Conservation (phyloP, 805 yeast species). For the Candida ponderosae region DNA sequence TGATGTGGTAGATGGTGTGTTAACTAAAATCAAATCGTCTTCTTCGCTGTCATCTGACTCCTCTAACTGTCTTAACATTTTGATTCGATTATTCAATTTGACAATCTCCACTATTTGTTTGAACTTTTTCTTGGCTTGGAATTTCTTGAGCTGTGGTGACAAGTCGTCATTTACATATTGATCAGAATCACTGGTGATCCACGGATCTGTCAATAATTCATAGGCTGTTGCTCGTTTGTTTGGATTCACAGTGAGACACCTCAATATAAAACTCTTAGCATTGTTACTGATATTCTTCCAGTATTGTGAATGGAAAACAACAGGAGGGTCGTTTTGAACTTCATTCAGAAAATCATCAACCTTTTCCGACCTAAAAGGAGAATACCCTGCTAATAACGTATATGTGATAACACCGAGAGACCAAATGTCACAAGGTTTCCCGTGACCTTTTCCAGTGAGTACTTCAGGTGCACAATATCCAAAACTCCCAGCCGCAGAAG, state of each 20-base stretch:
- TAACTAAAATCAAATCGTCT: slow-evolving; percentile 22
- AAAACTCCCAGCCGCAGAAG: slow-evolving; percentile 79
- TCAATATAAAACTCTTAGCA: slow-evolving; percentile 72
- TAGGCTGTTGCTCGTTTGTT: slow-evolving; percentile 59
- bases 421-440: slow-evolving; percentile 96
- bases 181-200: slow-evolving; percentile 54
- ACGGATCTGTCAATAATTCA: slow-evolving; percentile 59
- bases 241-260: slow-evolving; percentile 65
- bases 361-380: slow-evolving; percentile 83
- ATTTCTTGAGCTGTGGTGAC: slow-evolving; percentile 71
- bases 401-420: slow-evolving; percentile 89
- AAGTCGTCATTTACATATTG: slow-evolving; percentile 49
- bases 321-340: slow-evolving; percentile 56
- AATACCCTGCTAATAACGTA: slow-evolving; percentile 84
- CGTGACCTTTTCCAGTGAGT: slow-evolving; percentile 74
- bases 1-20: slow-evolving; percentile 14
- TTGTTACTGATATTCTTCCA: slow-evolving; percentile 77
- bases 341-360: slow-evolving; percentile 77
- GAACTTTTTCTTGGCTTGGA: slow-evolving; percentile 78
- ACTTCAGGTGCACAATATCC: slow-evolving; percentile 98
- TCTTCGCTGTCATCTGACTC: slow-evolving; percentile 48
- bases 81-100: slow-evolving; percentile 70
- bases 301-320: slow-evolving; percentile 83
- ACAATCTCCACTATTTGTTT: slow-evolving; percentile 82
- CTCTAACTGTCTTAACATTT: slow-evolving; percentile 55